Base-by-base conservation (phyloP, 139 green algal species). In the Asterochloris sp. region DNA sequence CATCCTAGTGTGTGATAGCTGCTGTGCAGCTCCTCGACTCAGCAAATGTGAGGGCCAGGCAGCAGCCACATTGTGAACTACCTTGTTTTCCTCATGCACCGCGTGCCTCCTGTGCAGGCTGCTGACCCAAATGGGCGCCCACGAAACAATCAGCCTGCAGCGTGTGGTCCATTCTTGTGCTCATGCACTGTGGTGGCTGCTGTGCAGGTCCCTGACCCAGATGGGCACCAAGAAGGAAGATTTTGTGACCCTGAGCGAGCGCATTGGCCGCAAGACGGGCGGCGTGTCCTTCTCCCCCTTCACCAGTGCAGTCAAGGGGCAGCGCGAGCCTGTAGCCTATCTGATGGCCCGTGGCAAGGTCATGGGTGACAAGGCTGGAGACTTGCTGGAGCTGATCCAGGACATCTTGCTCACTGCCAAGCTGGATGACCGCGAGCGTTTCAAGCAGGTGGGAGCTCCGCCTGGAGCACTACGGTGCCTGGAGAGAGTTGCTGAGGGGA, bases 241-340 rank as follows among this genome's bases (percentile, higher is more conserved):
- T 83, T 98, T 99, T 69, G 86, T 99, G 11, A 89, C 99, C 86
- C 91, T 99, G 54, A 98, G 93, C 4, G 95, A 99, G 89, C 89
- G 94, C 83, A 99, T 99, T 85, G 97, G 95, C 13, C 91, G 94
- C 83, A 98, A 98, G 89, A 99, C 97, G 17, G 97, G 97, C 24
- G 97, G 97, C 63, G 78, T 99, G 62, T 92, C 82, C 60, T 90
- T 97, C 47, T 99, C 91, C 80, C 94, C 96, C 60, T 97, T 98
- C 73, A 94, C 92, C n/a, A 91, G 87, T 27, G 69, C 74, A 80
- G 82, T 86, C 47, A 87, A 86, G 69, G 94, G 91, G 64, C 73
- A 83, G 63, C 66, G 88, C 19, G 88, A 95, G 74, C 93, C 94
- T 1, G 82, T 95, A 23, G 88, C 91, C 0, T 96, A 97, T 82